Conservation (phyloP, 2,329 filamentous ascomycete species). For the Alternaria sp. region DNA sequence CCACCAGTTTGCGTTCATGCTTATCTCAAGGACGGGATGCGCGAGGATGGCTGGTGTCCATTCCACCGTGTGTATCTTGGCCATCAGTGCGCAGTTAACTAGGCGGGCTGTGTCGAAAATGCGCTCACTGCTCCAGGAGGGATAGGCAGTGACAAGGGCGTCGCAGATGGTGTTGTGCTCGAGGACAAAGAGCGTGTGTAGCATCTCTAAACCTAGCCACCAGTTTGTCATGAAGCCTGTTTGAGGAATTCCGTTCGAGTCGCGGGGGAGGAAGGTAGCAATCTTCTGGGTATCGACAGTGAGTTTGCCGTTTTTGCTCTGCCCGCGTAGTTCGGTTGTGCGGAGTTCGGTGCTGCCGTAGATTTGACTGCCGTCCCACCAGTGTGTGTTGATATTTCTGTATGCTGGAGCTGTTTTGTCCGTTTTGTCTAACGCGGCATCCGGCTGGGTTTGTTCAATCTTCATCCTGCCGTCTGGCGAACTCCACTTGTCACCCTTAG, state of each 20-base stretch:
- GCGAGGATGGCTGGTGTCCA: constrained; percentile 60
- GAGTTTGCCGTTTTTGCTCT: constrained; percentile 53
- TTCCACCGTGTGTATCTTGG: constrained; percentile 61
- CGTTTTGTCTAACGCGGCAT: constrained; percentile 34
- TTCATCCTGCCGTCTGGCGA: constrained; percentile 45
- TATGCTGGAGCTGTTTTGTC: constrained; percentile 49
- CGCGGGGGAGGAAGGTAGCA: constrained; percentile 53
- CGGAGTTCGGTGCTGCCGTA: constrained; percentile 55
- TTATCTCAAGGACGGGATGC: constrained; percentile 56
- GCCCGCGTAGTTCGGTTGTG: constrained; percentile 50
- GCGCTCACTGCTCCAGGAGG: constrained; percentile 52
- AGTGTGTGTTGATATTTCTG: constrained; percentile 55
- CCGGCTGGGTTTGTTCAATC: constrained; percentile 48
- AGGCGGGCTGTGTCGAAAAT: constrained; percentile 58
- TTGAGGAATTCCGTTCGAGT: constrained; percentile 48
- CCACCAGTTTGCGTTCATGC: constrained; percentile 60
- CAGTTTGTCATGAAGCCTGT: constrained; percentile 58
- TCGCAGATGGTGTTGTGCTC: constrained; percentile 60
- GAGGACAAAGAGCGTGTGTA: constrained; percentile 58
- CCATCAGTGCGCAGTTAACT: constrained; percentile 59
- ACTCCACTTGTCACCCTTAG: constrained; percentile 48
- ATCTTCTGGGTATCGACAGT: constrained; percentile 45
- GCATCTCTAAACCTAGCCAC: constrained; percentile 59
- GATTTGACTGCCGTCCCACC: constrained; percentile 61
- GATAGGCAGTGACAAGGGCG: constrained; percentile 47